Evolutionary conservation across 2,329 filamentous ascomycete species (phyloP), one percentile per base, ranked within the genome.

Genomic region (Fusarium globosum): DNA sequence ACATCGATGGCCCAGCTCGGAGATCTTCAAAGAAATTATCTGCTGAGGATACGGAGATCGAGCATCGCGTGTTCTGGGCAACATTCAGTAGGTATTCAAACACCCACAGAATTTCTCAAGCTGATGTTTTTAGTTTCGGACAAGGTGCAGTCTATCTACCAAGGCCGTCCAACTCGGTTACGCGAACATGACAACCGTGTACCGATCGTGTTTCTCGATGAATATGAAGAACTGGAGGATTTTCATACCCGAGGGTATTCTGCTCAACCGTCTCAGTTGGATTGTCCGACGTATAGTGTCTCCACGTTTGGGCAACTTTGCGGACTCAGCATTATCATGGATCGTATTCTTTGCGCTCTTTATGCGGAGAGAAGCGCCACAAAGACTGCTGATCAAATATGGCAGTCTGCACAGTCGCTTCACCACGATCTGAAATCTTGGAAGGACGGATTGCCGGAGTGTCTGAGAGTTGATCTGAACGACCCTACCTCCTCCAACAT

Each of bases 81-180:
- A 70, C 64, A 12, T 76, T 56, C 16, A 73, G 75, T 77, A 57
- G 15, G 65, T 16, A 11, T 23, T 1, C 5, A 7, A 21, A 16
- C 2, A 1, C 9, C 11, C 1, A 4, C 18, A 7, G 7, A 14
- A 2, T 16, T 2, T 4, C 0, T 13, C 6, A 13, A 35, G 21
- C 56, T 59, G 5, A 63, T 20, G 2, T 3, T 18, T 12, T 3
- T 33, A 76, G 74, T 82, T 30, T 56, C 81, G 58, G 87, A 88
- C 67, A 89, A 88, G 69, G 83, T 88, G 14, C 86, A 88, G 63
- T 85, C 83, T 12, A 75, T 89, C 4, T 89, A 88, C 55, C 86
- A 87, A 69, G 87, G 87, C 1, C 84, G 86, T 4, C 87, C 86
- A 0, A 82, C 83, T 0, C 83, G 79, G 7, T 72, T 87, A 7